Evolutionary conservation across 148 eudicot species (phyloP), one percentile per base, ranked within the genome.

Genomic region (Diospyros kaki): DNA sequence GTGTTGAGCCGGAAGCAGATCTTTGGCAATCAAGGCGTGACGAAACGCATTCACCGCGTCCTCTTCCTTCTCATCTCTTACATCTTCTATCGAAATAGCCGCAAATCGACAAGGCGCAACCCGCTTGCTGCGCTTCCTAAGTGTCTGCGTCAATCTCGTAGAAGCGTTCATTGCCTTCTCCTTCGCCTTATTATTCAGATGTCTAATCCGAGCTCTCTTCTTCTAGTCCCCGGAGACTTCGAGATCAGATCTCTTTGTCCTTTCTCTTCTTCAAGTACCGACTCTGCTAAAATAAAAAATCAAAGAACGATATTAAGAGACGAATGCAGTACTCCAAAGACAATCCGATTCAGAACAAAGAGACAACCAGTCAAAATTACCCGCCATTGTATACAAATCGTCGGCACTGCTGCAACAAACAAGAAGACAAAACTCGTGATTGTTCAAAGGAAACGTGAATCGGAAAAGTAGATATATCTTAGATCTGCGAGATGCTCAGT

Each of bases 31-130:
- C 89, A 94, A 75, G 42, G 79, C 76, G 81, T 79, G 85, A 1
- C 94, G 92, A 71, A 92, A 85, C 4, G 83, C 83, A 80, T 89
- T 83, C 43, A 94, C 97, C 0, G 87, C 91, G 66, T 77, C 91
- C 75, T 86, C 97, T 81, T 94, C 98, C 78, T 87, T 85, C 76
- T 88, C 94, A 71, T 94, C 91, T 71, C 89, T 87, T 73, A 90
- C 75, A 80, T 92, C 98, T 50, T 86, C 89, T 38, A 84, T 74
- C 0, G 92, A 85, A 64, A 94, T 85, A 1, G 97, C 83, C 1
- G 88, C 88, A 55, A 83, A 92, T 42, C 85, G 85, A 59, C 96
- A 92, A 82, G 85, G 88, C 38, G 89, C 86, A 15, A 89, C 85
- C 38, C 87, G 83, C 58, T 75, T 94, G 72, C 90, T 82, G 55